These are phyloP conservation scores for Gracilaria domingensis DNA, from an alignment of 23 red algal genomes.

Conservation along the genomic window DNA sequence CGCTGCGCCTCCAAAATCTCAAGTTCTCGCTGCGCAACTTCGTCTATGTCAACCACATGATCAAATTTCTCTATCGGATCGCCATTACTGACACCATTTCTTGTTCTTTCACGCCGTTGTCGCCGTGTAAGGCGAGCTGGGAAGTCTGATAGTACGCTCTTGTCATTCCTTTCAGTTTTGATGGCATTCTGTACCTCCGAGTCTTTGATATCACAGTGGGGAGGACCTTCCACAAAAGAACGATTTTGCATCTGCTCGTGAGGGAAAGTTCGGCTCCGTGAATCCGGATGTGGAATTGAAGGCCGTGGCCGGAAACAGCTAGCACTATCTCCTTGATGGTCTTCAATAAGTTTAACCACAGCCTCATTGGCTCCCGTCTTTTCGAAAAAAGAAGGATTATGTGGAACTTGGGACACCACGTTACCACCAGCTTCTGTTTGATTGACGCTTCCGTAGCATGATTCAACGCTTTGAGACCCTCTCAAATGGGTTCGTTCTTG, in stretches of 20 bases:
- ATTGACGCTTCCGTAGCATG: slow-evolving; percentile 27
- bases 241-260: slow-evolving; percentile 9
- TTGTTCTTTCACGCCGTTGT: slow-evolving; percentile 23
- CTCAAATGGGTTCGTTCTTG: background rate
- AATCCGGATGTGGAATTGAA: slow-evolving; percentile 12
- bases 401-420: slow-evolving; percentile 11
- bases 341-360: slow-evolving; percentile 34
- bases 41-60: slow-evolving; percentile 57
- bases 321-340: slow-evolving; percentile 70
- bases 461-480: slow-evolving; percentile 28
- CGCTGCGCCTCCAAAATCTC: slow-evolving; percentile 58
- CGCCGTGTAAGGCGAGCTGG: slow-evolving; percentile 22
- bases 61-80: slow-evolving; percentile 12
- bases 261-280: slow-evolving; percentile 25
- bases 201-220: slow-evolving; percentile 4
- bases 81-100: slow-evolving; percentile 15
- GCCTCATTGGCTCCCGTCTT: background rate
- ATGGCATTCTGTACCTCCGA: background rate
- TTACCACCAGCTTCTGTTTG: slow-evolving; percentile 27
- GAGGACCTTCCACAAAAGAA: slow-evolving; percentile 8
- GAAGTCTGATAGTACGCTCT: slow-evolving; percentile 58
- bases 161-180: slow-evolving; percentile 36
- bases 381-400: slow-evolving; percentile 51
- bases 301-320: slow-evolving; percentile 50
- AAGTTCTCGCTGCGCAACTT: slow-evolving; percentile 56